Evolutionary conservation across 805 yeast genomes (phyloP).

Genomic region (Lachancea thermotolerans): DNA sequence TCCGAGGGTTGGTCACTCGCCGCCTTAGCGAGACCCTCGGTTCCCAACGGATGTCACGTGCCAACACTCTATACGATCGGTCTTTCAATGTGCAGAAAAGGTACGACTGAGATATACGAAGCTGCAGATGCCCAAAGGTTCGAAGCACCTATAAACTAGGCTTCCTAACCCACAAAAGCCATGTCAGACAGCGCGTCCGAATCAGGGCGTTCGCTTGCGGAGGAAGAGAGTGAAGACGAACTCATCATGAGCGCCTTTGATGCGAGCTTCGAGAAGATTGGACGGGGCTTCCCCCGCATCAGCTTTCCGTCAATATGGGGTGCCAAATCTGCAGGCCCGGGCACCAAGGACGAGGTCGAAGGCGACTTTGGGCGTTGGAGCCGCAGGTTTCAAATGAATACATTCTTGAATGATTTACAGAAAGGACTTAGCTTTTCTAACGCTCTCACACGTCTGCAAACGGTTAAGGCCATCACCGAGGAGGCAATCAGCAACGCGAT

Average conservation of each 20-base stretch:
- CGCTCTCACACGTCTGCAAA: conserved; percentile 48
- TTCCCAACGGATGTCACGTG: not conserved
- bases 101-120: not conserved
- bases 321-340: not conserved
- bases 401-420: conserved; percentile 32
- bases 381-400: conserved; percentile 28
- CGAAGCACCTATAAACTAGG: not conserved
- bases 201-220: not conserved
- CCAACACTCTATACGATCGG: not conserved
- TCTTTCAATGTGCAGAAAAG: not conserved
- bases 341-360: not conserved
- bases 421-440: conserved; percentile 44
- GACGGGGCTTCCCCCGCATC: conserved; percentile 11
- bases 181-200: not conserved
- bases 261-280: conserved; percentile 8
- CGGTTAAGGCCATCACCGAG: conserved; percentile 27
- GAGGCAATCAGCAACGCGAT: conserved; percentile 19
- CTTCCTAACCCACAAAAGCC: not conserved
- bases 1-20: not conserved
- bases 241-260: conserved; percentile 10
- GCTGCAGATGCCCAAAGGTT: not conserved
- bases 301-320: conserved; percentile 8
- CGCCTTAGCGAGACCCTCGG: not conserved
- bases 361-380: conserved; percentile 15
- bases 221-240: conserved; percentile 6